A percentile compares a stretch with the other conserved stretches of the same genome.
phyloP scores from a whole-genome alignment of 805 yeast genomes.

The Novakomyces olei region DNA sequence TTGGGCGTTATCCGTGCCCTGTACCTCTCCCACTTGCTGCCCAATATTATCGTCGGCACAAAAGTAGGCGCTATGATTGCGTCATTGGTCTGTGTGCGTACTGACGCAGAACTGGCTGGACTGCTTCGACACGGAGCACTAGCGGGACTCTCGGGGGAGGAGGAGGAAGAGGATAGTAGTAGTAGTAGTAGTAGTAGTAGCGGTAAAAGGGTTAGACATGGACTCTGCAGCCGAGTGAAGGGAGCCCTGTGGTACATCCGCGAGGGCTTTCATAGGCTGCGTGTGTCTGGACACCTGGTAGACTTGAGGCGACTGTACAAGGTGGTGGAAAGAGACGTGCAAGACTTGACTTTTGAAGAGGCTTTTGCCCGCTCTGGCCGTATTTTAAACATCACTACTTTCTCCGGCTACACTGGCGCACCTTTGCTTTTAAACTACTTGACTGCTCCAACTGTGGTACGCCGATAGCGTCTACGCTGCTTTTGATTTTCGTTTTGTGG shows the following conservation, averaged over 20 bases:
- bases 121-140: no score
- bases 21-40: conserved; percentile 51
- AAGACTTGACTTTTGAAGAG: conserved; percentile 80
- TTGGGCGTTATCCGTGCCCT: conserved; percentile 76
- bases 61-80: conserved; percentile 92
- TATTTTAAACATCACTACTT: conserved; percentile 44
- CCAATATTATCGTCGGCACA: conserved; percentile 71
- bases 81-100: conserved; percentile 52
- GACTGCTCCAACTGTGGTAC: conserved; percentile 89
- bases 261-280: no score
- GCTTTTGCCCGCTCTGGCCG: conserved; percentile 62
- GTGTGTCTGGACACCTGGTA: no score
- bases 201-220: no score
- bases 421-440: conserved; percentile 57
- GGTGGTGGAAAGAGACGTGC: conserved; percentile 54
- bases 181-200: no score
- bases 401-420: not conserved
- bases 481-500: no score
- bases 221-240: no score
- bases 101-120: conserved; percentile 43
- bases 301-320: no score
- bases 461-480: no score
- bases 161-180: no score
- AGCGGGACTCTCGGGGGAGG: no score
- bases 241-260: no score